Evolutionary conservation across 2,329 filamentous ascomycete genomes (phyloP).

Genomic region (Tolypocladium endophyticum): DNA sequence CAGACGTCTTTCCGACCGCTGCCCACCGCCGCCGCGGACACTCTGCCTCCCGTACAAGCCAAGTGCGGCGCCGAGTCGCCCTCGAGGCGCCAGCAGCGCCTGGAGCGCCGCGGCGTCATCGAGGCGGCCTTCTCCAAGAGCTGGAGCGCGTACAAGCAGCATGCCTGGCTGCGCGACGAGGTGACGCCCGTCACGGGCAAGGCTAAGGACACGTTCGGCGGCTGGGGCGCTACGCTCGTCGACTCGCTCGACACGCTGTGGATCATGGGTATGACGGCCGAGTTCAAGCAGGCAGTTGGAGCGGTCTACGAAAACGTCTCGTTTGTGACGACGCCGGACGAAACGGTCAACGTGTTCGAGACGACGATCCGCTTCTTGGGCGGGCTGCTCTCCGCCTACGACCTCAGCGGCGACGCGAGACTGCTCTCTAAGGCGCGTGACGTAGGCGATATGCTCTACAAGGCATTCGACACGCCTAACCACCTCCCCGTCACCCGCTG

Average conservation of each 20-base stretch:
- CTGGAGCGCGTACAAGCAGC: constrained; percentile 40
- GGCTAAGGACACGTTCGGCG: constrained; percentile 36
- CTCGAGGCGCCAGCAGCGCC: constrained; percentile 16
- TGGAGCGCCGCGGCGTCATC: constrained; percentile 26
- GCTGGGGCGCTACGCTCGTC: constrained; percentile 48
- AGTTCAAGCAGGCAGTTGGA: constrained; percentile 43
- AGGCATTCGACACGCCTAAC: constrained; percentile 41
- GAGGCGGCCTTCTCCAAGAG: constrained; percentile 29
- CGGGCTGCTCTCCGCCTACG: constrained; percentile 39
- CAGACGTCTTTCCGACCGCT: constrained; percentile 4
- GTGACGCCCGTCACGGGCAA: constrained; percentile 35
- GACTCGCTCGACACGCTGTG: constrained; percentile 51
- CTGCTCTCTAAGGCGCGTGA: constrained; percentile 37
- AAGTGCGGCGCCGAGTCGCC: constrained; percentile 7
- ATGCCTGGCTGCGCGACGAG: constrained; percentile 44
- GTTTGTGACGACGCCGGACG: constrained; percentile 32
- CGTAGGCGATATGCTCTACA: constrained; percentile 40
- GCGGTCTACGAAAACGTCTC: constrained; percentile 33
- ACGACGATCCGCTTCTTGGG: constrained; percentile 45
- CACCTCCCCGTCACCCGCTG: constrained; percentile 31
- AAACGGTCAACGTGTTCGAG: constrained; percentile 40
- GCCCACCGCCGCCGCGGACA: constrained; percentile 1
- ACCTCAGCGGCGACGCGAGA: constrained; percentile 31
- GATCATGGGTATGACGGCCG: constrained; percentile 48
- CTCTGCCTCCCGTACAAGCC: constrained; percentile 5